Evolutionary conservation across 495 filamentous ascomycete genomes (phyloP).

Genomic region (Penicillium cosmopolitanum): DNA sequence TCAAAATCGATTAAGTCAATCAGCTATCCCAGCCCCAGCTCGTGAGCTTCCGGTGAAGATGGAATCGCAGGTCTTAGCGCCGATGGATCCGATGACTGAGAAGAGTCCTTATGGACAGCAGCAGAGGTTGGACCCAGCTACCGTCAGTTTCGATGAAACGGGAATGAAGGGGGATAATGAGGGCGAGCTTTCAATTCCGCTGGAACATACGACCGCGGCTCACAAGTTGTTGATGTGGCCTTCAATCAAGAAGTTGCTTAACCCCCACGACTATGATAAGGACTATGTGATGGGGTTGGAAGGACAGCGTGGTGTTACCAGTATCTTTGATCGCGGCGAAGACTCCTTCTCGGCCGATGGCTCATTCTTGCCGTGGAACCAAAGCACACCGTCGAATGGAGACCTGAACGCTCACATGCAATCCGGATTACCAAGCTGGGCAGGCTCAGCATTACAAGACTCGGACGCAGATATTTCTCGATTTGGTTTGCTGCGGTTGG

Average conservation of each 20-base stretch:
- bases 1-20: not conserved
- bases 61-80: conserved; percentile 13
- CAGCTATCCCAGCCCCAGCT: conserved; percentile 4
- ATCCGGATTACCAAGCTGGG: not conserved
- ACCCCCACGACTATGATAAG: conserved; percentile 48
- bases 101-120: not conserved
- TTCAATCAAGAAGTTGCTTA: conserved; percentile 61
- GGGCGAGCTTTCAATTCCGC: conserved; percentile 67
- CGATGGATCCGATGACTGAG: not conserved
- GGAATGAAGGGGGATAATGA: conserved; percentile 32
- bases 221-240: conserved; percentile 76
- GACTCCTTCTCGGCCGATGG: conserved; percentile 56
- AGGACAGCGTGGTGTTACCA: conserved; percentile 72
- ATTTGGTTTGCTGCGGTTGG: conserved; percentile 67
- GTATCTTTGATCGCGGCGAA: conserved; percentile 79
- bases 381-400: not conserved
- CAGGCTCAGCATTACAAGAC: conserved; percentile 12
- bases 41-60: conserved; percentile 20
- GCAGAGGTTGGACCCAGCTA: not conserved
- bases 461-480: conserved; percentile 56
- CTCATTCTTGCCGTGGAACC: conserved; percentile 23
- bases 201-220: conserved; percentile 80
- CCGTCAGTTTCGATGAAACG: conserved; percentile 16
- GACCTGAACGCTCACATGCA: not conserved
- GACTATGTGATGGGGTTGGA: conserved; percentile 78